phyloP scores from a whole-genome alignment of 2,329 filamentous ascomycete species.

The Fusarium fracticaudum region DNA sequence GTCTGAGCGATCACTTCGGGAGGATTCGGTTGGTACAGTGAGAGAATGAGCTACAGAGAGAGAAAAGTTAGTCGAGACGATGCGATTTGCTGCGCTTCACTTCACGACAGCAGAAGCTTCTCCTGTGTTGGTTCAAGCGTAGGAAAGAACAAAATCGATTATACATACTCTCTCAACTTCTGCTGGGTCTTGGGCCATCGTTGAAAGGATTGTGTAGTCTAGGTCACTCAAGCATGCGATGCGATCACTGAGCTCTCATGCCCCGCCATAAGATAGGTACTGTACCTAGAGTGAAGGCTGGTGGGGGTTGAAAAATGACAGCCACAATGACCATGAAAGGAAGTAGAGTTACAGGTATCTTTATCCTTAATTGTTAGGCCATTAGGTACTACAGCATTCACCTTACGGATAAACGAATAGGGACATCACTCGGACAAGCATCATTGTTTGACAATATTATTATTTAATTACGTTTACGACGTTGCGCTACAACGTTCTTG shows the following conservation, averaged over 20 bases:
- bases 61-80: constrained; percentile 21
- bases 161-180: not conserved
- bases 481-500: constrained; percentile 72
- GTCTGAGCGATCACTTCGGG: constrained; percentile 59
- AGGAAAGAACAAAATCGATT: not conserved
- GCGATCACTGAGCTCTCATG: not conserved
- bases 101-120: not conserved
- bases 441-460: not conserved
- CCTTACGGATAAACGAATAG: not conserved
- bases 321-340: not conserved
- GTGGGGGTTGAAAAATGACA: not conserved
- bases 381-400: not conserved
- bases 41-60: constrained; percentile 56
- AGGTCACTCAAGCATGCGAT: not conserved
- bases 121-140: no score
- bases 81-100: not conserved
- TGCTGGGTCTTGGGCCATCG: not conserved
- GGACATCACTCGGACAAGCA: not conserved
- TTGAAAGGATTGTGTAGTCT: not conserved
- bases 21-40: constrained; percentile 62
- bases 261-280: not conserved
- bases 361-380: not conserved
- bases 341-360: not conserved
- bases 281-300: not conserved
- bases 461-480: constrained; percentile 44